Conservation (phyloP, 1,284 basidiomycete species). For the Rhodofomes roseus region DNA sequence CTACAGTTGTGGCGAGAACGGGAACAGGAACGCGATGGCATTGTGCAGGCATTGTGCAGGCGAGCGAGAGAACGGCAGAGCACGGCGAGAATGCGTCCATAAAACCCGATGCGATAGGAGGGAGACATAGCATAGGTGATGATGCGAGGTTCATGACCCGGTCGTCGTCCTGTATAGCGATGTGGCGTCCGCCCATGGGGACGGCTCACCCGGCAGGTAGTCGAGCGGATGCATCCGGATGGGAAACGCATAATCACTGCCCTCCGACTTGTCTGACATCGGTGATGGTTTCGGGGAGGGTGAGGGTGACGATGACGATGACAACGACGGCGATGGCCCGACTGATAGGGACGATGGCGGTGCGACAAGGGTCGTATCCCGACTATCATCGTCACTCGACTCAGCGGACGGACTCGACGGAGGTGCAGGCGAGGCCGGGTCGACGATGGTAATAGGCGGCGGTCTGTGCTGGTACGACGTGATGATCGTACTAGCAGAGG, state of each 20-base stretch:
- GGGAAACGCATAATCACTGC: slow-evolving; percentile 17
- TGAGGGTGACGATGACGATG: slow-evolving; percentile 5
- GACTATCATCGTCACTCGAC: neutral
- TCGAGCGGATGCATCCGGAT: slow-evolving; percentile 14
- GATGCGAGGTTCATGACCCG: neutral
- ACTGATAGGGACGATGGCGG: neutral
- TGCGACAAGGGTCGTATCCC: neutral
- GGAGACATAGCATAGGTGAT: neutral
- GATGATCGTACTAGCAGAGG: slow-evolving; percentile 9
- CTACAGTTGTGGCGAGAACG: neutral
- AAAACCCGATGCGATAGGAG: neutral
- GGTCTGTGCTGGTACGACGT: neutral
- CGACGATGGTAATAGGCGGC: neutral
- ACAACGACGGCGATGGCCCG: neutral
- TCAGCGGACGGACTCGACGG: slow-evolving; percentile 10
- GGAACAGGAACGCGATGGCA: neutral
- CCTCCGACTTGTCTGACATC: slow-evolving; percentile 3
- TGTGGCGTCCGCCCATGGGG: slow-evolving; percentile 27
- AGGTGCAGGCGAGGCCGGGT: slow-evolving; percentile 4
- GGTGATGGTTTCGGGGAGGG: slow-evolving; percentile 18
- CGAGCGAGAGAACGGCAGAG: neutral
- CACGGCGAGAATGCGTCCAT: neutral
- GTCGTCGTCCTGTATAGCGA: neutral
- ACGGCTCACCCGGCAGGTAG: slow-evolving; percentile 25
- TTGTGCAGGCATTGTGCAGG: neutral